These are phyloP conservation scores for Paradendryphiella salina DNA, from an alignment of 2,329 filamentous ascomycete genomes.

Conservation along the genomic window DNA sequence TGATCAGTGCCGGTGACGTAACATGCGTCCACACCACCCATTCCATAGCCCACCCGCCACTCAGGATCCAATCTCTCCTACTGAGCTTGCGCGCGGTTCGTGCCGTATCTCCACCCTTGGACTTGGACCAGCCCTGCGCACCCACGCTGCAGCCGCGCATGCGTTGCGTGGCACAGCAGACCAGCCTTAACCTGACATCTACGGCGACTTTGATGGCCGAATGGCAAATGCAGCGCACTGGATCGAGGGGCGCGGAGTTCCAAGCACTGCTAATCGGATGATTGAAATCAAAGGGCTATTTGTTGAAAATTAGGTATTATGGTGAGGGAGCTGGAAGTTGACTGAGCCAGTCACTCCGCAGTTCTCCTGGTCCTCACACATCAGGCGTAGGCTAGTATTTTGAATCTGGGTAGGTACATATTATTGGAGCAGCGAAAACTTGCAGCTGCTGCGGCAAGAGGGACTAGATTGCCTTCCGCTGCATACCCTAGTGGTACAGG, in stretches of 20 bases:
- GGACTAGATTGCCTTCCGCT: background rate
- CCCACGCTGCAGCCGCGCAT: conserved; percentile 13
- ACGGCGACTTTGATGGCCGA: background rate
- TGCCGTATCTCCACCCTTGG: background rate
- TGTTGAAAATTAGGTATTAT: background rate
- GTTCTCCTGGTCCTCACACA: background rate
- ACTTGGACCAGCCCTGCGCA: background rate
- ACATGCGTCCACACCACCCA: background rate
- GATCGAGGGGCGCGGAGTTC: background rate
- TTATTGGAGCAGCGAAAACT: background rate
- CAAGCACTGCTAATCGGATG: background rate
- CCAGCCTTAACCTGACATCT: conserved; percentile 5
- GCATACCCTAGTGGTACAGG: background rate
- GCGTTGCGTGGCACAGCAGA: background rate
- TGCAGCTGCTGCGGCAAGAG: background rate
- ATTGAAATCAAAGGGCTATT: background rate
- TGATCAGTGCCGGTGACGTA: background rate
- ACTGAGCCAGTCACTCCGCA: background rate
- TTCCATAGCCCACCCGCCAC: background rate
- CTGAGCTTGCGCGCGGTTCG: background rate
- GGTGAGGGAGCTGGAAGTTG: background rate
- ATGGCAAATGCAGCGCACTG: background rate
- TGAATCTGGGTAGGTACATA: background rate
- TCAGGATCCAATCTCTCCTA: background rate
- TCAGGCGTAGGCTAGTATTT: background rate